Base-by-base conservation (phyloP, 2,329 filamentous ascomycete genomes). In the Tolypocladium tundrense region DNA sequence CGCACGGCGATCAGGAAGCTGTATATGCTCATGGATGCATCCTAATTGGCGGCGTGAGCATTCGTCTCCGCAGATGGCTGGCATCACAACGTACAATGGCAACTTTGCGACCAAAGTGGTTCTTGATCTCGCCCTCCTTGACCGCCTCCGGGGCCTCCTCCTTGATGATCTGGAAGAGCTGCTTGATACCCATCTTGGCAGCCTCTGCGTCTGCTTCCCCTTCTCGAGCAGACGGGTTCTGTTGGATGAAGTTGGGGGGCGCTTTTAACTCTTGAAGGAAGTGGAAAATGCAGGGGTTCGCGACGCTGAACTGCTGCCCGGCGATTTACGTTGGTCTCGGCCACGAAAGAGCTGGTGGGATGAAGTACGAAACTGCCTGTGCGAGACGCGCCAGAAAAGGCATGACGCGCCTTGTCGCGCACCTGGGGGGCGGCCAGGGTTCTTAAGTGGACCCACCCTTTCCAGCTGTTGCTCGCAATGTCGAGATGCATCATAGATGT, bases 121-220 rank as follows among this genome's bases (percentile, higher is more conserved):
- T 93, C 78, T 99, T 99, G 80, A 99, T 99, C 70, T 99, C 94
- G 60, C 94, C 91, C 69, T 91, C 88, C 75, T 97, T 97, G 80
- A 97, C 84, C 40, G 94, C 88, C 75, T 92, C 90, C n/a, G 94
- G 94, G 64, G 91, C 90, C 77, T 97, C 88, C 70, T 97, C 92
- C 68, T 89, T 88, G 75, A 94, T 91, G 72, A 94, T 87, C 64
- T 84, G 81, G 72, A 87, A 91, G 50, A 94, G 82, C 66, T 89
- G 84, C 79, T 86, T 87, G 66, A 87, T 87, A 73, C 83, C 80
- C 80, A 85, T 86, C 45, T 63, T 77, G 64, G 65, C 66, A 21
- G 21, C 40, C 21, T 16, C 53, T 39, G 42, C 42, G 7, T 39
- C 24, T 43, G 14, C 48, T 21, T 50, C 48, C 48, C n/a, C 48